phyloP scores from a whole-genome alignment of 1,139 yeast species.

The Geotrichum histeridarum region DNA sequence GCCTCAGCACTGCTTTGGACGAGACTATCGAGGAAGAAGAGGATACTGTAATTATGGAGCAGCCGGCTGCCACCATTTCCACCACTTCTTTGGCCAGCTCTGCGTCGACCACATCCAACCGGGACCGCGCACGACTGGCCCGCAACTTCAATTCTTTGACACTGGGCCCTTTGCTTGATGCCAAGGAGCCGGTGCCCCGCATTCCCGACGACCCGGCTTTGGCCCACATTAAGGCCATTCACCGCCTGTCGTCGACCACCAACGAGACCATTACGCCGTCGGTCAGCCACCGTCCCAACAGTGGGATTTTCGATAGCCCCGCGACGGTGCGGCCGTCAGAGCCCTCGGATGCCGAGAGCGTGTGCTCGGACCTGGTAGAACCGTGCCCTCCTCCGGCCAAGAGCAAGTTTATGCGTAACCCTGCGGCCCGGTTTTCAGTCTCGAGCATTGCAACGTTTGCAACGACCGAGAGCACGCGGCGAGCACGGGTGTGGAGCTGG shows the following conservation, averaged over 20 bases:
- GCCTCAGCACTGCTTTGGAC: constrained; percentile 31
- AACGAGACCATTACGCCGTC: constrained; percentile 18
- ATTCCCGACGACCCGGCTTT: neutral
- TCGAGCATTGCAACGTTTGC: constrained; percentile 7
- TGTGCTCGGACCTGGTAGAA: neutral
- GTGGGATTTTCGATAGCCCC: constrained; percentile 6
- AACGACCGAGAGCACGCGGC: neutral
- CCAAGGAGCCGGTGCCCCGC: neutral
- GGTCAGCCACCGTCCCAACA: constrained; percentile 1
- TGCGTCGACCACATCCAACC: constrained; percentile 15
- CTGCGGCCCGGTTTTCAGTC: constrained; percentile 10
- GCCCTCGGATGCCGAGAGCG: neutral
- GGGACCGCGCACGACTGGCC: constrained; percentile 22
- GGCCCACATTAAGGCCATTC: constrained; percentile 1
- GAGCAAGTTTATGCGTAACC: neutral
- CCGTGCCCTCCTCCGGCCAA: neutral
- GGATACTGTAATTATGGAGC: constrained; percentile 13
- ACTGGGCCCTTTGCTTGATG: constrained; percentile 9
- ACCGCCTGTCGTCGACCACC: constrained; percentile 13
- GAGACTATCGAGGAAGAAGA: constrained; percentile 25
- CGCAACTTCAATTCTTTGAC: constrained; percentile 21
- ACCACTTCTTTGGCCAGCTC: constrained; percentile 18
- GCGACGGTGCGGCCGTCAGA: neutral
- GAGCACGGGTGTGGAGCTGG: constrained; percentile 14
- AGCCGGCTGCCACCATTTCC: constrained; percentile 23